Evolutionary conservation across 805 yeast genomes (phyloP), one percentile per base, ranked within the genome.

Genomic region (Pichia ethanolica): DNA sequence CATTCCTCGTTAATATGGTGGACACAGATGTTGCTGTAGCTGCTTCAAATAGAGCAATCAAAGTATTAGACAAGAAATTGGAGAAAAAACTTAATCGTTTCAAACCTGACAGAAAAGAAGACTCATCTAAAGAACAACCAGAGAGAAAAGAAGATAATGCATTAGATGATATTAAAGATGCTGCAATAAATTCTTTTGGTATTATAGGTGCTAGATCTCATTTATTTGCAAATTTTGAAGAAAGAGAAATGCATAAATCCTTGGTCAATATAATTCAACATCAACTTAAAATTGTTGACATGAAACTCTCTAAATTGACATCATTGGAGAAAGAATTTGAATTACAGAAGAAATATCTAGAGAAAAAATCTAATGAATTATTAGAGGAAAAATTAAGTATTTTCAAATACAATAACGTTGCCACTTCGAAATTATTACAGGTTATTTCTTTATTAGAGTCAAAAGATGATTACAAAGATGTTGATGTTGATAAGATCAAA

Each of bases 1-100:
- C 96, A 12, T 93, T 90, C 66, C 71, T 93, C 67, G 82, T 90
- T 0, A 82, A 88, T 37, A 68, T 90, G 45, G 95, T 89, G 14
- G 97, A 91, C 59, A 85, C 91, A 11, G 84, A 83, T 39, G 86
- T 86, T 26, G 96, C 91, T 0, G 80, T 82, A 49, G 89, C 90
- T 10, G 95, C 95, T 35, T 83, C 95, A 7, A 68, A 61, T 33
- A 70, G 82, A 44, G 89, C 89, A 0, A 73, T 81, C 6, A 70
- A 70, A 46, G 71, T 70, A 1, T 67, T 75, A 56, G 79, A 77
- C 55, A 73, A 71, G 43, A 66, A 69, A 54, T 56, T 76, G 3
- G 53, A 61, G 28, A 69, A 67, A 38, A 71, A 72, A 48, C 59
- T 77, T 43, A 67, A 67, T 40, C 54, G 64, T 32, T 47, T 44